Evolutionary conservation across 2,329 filamentous ascomycete species (phyloP).

Genomic region (Botrytis squamosa): DNA sequence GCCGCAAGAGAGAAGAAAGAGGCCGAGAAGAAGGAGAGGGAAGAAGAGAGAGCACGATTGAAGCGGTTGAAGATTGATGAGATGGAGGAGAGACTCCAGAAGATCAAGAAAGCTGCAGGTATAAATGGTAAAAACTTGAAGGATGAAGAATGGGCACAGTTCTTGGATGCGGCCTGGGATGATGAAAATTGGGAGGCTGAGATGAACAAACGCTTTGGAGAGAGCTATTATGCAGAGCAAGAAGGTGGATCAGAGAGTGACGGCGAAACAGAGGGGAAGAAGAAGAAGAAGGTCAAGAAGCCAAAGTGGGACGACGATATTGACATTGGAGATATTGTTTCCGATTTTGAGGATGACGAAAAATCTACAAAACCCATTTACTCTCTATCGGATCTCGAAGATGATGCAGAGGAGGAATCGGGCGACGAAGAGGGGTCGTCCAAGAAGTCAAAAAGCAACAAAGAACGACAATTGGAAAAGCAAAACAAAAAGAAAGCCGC

Average conservation of each 20-base stretch:
- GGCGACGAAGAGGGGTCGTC: slow-evolving; percentile 40
- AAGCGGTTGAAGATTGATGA: slow-evolving; percentile 89
- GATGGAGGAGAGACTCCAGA: slow-evolving; percentile 78
- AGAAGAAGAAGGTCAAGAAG: slow-evolving; percentile 70
- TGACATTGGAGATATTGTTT: slow-evolving; percentile 88
- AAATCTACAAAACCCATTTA: slow-evolving; percentile 49
- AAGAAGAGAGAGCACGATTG: slow-evolving; percentile 78
- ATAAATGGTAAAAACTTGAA: slow-evolving; percentile 63
- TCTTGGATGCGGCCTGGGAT: slow-evolving; percentile 87
- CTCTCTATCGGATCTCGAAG: slow-evolving; percentile 53
- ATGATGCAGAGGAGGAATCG: slow-evolving; percentile 45
- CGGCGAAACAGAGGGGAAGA: slow-evolving; percentile 50
- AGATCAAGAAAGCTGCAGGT: slow-evolving; percentile 88
- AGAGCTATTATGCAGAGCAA: slow-evolving; percentile 79
- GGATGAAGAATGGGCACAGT: slow-evolving; percentile 78
- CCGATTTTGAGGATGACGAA: slow-evolving; percentile 74
- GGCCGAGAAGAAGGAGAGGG: slow-evolving; percentile 70
- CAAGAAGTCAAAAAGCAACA: slow-evolving; percentile 60
- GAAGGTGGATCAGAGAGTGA: slow-evolving; percentile 63
- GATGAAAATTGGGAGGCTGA: slow-evolving; percentile 86
- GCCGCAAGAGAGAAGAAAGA: slow-evolving; percentile 75
- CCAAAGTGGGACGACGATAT: slow-evolving; percentile 96
- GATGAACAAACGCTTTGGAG: slow-evolving; percentile 85
- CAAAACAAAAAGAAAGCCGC: slow-evolving; percentile 64
- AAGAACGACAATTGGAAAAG: slow-evolving; percentile 59